These are phyloP conservation scores for Aspergillus quadrilineatus DNA, from an alignment of 2,329 filamentous ascomycete species.

Conservation along the genomic window DNA sequence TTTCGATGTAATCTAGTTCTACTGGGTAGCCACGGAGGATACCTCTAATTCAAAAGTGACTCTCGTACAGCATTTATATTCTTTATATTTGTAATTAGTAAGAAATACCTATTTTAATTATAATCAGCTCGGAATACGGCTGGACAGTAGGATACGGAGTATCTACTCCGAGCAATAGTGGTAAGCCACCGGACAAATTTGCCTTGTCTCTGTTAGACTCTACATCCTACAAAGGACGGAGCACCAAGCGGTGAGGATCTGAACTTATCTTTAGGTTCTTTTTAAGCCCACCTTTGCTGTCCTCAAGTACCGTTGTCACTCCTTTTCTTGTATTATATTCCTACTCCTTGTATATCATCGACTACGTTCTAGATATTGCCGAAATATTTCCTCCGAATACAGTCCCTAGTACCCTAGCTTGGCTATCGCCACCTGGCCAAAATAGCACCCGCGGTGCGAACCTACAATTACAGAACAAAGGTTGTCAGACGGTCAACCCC, in stretches of 20 bases:
- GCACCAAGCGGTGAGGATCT: not conserved
- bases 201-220: too few relatives aligned
- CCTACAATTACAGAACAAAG: not conserved
- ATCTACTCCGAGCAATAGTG: too few relatives aligned
- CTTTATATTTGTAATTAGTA: too few relatives aligned
- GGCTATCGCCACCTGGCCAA: constrained; percentile 9
- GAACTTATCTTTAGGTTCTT: not conserved
- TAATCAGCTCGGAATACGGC: too few relatives aligned
- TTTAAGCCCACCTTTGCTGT: not conserved
- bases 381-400: not conserved
- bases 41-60: constrained; percentile 17
- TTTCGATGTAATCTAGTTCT: constrained; percentile 31
- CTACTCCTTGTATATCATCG: not conserved
- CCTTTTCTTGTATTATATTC: not conserved
- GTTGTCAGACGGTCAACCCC: not conserved
- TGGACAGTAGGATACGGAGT: too few relatives aligned
- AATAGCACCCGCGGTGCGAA: not conserved
- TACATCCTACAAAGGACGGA: not conserved
- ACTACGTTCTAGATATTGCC: not conserved
- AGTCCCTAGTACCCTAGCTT: not conserved
- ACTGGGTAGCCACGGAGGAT: constrained; percentile 16
- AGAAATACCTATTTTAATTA: too few relatives aligned
- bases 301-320: not conserved
- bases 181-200: too few relatives aligned
- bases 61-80: constrained; percentile 11